These are phyloP conservation scores for Cladosporium sp. DNA, from an alignment of 2,329 filamentous ascomycete species.

Conservation along the genomic window DNA sequence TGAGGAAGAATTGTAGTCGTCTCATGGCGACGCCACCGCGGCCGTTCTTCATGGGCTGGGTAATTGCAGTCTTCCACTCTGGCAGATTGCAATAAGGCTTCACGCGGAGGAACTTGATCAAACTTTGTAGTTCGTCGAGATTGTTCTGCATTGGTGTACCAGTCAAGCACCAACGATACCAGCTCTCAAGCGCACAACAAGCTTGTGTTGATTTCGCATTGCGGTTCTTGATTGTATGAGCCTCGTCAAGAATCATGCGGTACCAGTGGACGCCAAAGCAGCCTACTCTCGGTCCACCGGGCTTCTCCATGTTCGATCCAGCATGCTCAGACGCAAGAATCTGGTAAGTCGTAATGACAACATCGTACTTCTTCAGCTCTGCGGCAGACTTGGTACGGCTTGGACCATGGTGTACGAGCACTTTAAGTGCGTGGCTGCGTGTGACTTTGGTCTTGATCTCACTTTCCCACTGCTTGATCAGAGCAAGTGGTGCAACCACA, in stretches of 20 bases:
- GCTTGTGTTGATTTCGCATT: conserved; percentile 95
- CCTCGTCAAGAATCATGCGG: conserved; percentile 91
- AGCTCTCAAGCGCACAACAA: conserved; percentile 78
- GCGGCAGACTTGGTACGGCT: conserved; percentile 76
- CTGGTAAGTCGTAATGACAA: conserved; percentile 96
- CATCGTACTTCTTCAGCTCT: conserved; percentile 81
- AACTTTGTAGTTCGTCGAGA: conserved; percentile 89
- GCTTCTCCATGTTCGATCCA: conserved; percentile 61
- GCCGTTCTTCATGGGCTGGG: conserved; percentile 83
- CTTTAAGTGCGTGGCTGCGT: conserved; percentile 68
- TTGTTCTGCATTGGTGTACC: conserved; percentile 99
- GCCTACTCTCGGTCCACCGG: conserved; percentile 67
- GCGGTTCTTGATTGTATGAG: conserved; percentile 97
- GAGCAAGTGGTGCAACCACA: conserved; percentile 86
- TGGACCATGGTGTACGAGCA: conserved; percentile 89
- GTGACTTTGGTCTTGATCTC: conserved; percentile 85
- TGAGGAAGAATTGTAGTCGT: conserved; percentile 79
- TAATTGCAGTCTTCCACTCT: conserved; percentile 91
- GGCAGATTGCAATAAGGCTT: conserved; percentile 84
- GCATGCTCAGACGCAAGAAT: conserved; percentile 90
- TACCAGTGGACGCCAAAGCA: conserved; percentile 95
- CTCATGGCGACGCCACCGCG: conserved; percentile 86
- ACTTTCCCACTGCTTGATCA: conserved; percentile 96
- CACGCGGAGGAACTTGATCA: conserved; percentile 90
- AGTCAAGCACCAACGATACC: conserved; percentile 94